A percentile compares a stretch with the other conserved stretches of the same genome.
phyloP scores from a whole-genome alignment of 257 asterid species.

The Avicennia marina region DNA sequence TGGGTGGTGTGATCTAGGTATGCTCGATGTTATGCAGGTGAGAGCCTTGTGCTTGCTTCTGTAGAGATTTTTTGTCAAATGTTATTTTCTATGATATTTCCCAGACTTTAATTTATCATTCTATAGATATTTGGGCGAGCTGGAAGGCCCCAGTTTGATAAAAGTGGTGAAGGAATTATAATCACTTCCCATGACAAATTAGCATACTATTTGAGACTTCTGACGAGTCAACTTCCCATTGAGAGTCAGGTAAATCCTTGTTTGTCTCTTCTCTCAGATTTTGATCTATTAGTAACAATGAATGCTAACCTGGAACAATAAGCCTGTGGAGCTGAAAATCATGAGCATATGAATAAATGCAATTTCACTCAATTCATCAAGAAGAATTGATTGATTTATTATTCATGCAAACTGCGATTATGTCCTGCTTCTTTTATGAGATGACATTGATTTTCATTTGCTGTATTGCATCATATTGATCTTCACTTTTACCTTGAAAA shows the following conservation, averaged over 20 bases:
- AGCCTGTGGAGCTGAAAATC: slow-evolving; percentile 13
- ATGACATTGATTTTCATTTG: too few relatives aligned
- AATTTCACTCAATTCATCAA: slow-evolving; percentile 2
- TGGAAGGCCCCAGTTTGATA: slow-evolving; percentile 98
- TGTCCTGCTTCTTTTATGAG: not conserved
- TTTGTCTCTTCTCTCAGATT: slow-evolving; percentile 1
- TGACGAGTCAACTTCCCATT: slow-evolving; percentile 96
- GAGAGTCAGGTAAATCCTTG: slow-evolving; percentile 81
- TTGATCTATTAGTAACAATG: not conserved
- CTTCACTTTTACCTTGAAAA: not conserved
- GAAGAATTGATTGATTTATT: not conserved
- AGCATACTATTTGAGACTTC: slow-evolving; percentile 82
- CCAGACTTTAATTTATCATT: slow-evolving; percentile 22
- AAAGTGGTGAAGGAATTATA: slow-evolving; percentile 99
- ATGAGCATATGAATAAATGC: not conserved
- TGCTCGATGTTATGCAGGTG: slow-evolving; percentile 99
- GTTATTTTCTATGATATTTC: slow-evolving; percentile 10
- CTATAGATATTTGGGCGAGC: slow-evolving; percentile 97
- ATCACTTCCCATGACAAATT: slow-evolving; percentile 83
- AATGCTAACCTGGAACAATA: slow-evolving; percentile 1
- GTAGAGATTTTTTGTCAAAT: slow-evolving; percentile 5
- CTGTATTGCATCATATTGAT: not conserved
- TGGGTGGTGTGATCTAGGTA: slow-evolving; percentile 98
- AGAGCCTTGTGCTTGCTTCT: slow-evolving; percentile 18
- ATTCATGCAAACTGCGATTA: not conserved